Percentiles rank a stretch among this genome's conserved stretches.
Conservation (phyloP, 1,284 basidiomycete genomes). For the Pseudozyma thailandica region DNA sequence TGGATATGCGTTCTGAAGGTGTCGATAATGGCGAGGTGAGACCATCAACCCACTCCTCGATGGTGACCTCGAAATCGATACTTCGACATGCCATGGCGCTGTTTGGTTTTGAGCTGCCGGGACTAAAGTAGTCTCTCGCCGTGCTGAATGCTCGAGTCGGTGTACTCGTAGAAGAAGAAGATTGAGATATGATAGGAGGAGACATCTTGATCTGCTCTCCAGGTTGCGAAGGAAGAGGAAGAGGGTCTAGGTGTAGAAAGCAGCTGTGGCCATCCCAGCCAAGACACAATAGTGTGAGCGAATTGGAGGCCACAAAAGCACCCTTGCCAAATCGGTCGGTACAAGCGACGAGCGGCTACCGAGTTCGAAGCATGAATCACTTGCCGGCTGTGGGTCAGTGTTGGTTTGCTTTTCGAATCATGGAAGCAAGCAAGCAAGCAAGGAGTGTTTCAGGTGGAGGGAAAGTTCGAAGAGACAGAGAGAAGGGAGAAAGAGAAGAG, state of each 20-base stretch:
- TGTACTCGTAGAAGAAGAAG: not conserved
- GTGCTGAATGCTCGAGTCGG: constrained; percentile 10
- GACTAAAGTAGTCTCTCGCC: constrained; percentile 21
- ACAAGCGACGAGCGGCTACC: not conserved
- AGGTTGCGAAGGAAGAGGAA: not conserved
- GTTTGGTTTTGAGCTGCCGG: constrained; percentile 26
- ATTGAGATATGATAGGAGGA: constrained; percentile 19
- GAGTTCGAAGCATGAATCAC: not conserved
- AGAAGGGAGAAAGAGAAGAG: not conserved
- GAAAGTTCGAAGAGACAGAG: not conserved
- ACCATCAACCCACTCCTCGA: constrained; percentile 33
- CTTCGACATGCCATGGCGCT: constrained; percentile 23
- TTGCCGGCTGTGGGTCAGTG: not conserved
- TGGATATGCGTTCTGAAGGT: constrained; percentile 20
- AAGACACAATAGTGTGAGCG: too few species aligned
- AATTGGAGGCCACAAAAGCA: too few species aligned
- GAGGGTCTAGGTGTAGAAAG: not conserved
- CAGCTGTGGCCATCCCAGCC: too few species aligned
- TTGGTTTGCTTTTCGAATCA: too few species aligned
- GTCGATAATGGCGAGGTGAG: constrained; percentile 42
- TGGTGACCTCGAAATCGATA: constrained; percentile 20
- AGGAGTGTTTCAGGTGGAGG: constrained; percentile 1
- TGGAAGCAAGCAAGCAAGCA: not conserved
- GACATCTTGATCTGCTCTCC: constrained; percentile 19
- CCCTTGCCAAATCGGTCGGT: not conserved